Conservation (phyloP, 257 asterid genomes). For the Knoxia roxburghii region DNA sequence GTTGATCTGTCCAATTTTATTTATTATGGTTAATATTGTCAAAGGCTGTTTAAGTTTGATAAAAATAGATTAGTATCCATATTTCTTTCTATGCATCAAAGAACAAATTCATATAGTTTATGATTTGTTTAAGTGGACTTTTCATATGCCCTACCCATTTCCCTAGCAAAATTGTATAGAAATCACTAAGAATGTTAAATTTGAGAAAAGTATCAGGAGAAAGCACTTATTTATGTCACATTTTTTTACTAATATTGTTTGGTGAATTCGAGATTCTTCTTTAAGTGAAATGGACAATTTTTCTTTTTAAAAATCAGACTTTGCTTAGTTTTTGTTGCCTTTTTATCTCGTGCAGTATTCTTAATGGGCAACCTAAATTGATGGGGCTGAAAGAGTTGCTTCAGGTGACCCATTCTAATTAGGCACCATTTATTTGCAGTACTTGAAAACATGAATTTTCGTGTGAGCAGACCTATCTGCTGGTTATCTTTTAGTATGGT, state of each 20-base stretch:
- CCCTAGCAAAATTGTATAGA: not conserved
- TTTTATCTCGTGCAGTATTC: constrained; percentile 52
- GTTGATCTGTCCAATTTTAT: not conserved
- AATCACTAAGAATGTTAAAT: not conserved
- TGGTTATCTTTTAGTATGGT: not conserved
- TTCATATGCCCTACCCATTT: not conserved
- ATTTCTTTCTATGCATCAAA: not conserved
- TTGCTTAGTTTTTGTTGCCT: constrained; percentile 2
- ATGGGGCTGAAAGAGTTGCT: constrained; percentile 97
- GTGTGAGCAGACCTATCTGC: not conserved
- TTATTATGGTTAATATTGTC: not conserved
- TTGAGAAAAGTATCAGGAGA: too few species aligned
- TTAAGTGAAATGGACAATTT: not conserved
- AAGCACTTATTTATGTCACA: too few species aligned
- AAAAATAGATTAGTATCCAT: not conserved
- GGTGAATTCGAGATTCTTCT: not conserved
- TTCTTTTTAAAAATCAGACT: not conserved
- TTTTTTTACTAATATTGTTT: not conserved
- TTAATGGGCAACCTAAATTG: constrained; percentile 84
- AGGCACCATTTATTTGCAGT: not conserved
- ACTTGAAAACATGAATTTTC: not conserved
- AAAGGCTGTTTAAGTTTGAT: not conserved
- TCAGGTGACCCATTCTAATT: constrained; percentile 51
- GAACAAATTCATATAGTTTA: too few species aligned
- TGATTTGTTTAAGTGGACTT: too few species aligned